These are phyloP conservation scores for Elasticomyces elasticus DNA, from an alignment of 495 filamentous ascomycete species.

Conservation along the genomic window DNA sequence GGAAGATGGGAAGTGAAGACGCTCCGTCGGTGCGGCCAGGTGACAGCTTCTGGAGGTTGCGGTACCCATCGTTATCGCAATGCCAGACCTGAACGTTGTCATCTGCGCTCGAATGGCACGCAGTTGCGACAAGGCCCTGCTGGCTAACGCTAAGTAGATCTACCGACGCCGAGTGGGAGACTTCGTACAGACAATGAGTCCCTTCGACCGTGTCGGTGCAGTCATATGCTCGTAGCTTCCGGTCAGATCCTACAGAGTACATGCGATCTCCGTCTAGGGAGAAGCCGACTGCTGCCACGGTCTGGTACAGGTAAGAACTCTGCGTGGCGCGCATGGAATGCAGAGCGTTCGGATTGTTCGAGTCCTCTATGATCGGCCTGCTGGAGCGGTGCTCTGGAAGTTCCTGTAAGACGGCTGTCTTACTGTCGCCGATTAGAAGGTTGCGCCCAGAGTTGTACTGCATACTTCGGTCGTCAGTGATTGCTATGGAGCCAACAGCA, in stretches of 20 bases:
- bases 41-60: neutral
- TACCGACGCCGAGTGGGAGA: slow-evolving; percentile 58
- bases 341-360: slow-evolving; percentile 36
- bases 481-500: slow-evolving; percentile 56
- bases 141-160: slow-evolving; percentile 52
- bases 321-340: slow-evolving; percentile 53
- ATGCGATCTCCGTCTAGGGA: slow-evolving; percentile 45
- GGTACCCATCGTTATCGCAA: neutral
- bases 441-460: slow-evolving; percentile 79
- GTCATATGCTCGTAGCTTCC: slow-evolving; percentile 69
- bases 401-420: slow-evolving; percentile 45
- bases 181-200: slow-evolving; percentile 38
- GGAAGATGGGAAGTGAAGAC: slow-evolving; percentile 48
- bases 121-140: slow-evolving; percentile 43
- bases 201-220: slow-evolving; percentile 28
- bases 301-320: slow-evolving; percentile 62
- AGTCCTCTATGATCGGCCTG: slow-evolving; percentile 33
- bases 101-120: slow-evolving; percentile 23
- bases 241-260: slow-evolving; percentile 75
- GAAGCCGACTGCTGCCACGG: slow-evolving; percentile 67
- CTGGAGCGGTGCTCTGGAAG: slow-evolving; percentile 62
- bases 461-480: slow-evolving; percentile 64
- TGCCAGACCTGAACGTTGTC: slow-evolving; percentile 8
- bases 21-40: slow-evolving; percentile 25
- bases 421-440: slow-evolving; percentile 59